A percentile compares a stretch with the other conserved stretches of the same genome.
Conservation (phyloP, 225 moss, liverwort and hornwort genomes). For the Antitrichia curtipendula region DNA sequence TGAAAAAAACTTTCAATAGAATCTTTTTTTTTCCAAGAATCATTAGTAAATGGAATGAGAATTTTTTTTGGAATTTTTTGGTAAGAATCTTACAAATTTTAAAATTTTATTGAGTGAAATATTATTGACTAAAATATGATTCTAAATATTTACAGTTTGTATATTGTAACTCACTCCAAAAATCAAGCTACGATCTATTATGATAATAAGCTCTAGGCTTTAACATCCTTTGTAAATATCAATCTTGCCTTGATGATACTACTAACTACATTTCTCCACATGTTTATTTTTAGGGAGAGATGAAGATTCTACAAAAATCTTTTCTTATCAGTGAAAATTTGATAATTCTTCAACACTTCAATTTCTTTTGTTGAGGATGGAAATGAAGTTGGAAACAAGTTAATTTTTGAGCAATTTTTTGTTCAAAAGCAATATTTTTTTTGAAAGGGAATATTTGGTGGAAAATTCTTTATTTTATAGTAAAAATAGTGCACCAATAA, state of each 20-base stretch:
- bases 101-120: too few species aligned
- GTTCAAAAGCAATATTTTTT: not conserved
- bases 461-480: not conserved
- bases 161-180: too few species aligned
- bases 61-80: too few species aligned
- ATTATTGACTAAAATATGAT: too few species aligned
- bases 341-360: not conserved
- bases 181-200: not conserved
- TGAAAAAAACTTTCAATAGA: too few species aligned
- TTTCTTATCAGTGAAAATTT: not conserved
- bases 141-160: too few species aligned
- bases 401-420: too few species aligned
- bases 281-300: not conserved
- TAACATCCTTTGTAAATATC: not conserved
- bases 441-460: fast-evolving
- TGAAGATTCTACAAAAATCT: not conserved
- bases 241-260: not conserved
- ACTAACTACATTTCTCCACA: not conserved
- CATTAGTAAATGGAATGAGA: too few species aligned
- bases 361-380: not conserved
- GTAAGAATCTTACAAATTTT: too few species aligned
- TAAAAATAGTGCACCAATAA: not conserved
- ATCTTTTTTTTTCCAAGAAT: too few species aligned
- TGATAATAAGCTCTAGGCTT: not conserved
- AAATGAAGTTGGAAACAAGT: too few species aligned